Evolutionary conservation across 345 rosid genomes (phyloP).

Genomic region (sweet orange (Citrus sinensis)): DVS_A1.0 CM039161.1:1677501-1678000

Average conservation of each 20-base stretch:
- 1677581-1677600: slow-evolving; percentile 11
- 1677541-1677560: neutral
- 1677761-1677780: neutral
- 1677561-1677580: slow-evolving; percentile 16
- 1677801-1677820: neutral
- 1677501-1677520: slow-evolving; percentile 13
- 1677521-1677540: slow-evolving; percentile 18
- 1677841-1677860: neutral
- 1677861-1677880: neutral
- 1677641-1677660: neutral
- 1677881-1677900: neutral
- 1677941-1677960: too few relatives aligned
- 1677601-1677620: neutral
- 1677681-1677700: too few relatives aligned
- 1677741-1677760: neutral
- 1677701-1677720: slow-evolving; percentile 1
- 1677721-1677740: neutral
- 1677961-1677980: neutral
- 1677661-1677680: neutral
- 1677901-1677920: neutral
- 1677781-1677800: neutral
- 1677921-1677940: neutral
- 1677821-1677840: neutral
- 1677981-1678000: neutral
- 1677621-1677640: neutral